phyloP scores from a whole-genome alignment of 2,329 filamentous ascomycete genomes.

The Claviceps sorghi region DNA sequence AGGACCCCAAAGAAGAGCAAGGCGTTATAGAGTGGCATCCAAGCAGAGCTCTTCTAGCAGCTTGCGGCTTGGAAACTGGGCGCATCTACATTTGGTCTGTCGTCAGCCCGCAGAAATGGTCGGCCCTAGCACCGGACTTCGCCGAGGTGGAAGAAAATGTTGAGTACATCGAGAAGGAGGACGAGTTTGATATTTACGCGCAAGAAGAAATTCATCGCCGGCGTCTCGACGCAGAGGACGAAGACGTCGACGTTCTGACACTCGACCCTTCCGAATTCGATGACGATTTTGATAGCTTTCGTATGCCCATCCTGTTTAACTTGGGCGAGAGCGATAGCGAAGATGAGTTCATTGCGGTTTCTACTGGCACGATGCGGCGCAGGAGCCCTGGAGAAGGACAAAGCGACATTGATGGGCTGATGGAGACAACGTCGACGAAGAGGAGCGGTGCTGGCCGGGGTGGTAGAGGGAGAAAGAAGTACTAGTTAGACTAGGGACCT shows the following conservation, averaged over 20 bases:
- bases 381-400: slow-evolving; percentile 65
- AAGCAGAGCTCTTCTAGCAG: slow-evolving; percentile 69
- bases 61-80: slow-evolving; percentile 83
- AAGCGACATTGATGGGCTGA: slow-evolving; percentile 44
- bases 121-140: slow-evolving; percentile 89
- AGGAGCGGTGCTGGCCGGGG: slow-evolving; percentile 23
- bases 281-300: slow-evolving; percentile 51
- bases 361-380: slow-evolving; percentile 69
- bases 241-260: slow-evolving; percentile 80
- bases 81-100: slow-evolving; percentile 95
- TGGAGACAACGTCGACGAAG: slow-evolving; percentile 21
- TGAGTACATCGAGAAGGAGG: slow-evolving; percentile 87
- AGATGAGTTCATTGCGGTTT: slow-evolving; percentile 62
- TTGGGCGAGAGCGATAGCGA: slow-evolving; percentile 90
- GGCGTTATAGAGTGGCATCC: slow-evolving; percentile 98
- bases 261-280: slow-evolving; percentile 52
- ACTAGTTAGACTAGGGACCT: slow-evolving; percentile 1
- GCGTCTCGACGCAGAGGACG: slow-evolving; percentile 79
- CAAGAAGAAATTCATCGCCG: slow-evolving; percentile 89
- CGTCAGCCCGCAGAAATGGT: slow-evolving; percentile 91
- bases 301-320: slow-evolving; percentile 87
- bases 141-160: slow-evolving; percentile 96
- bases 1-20: slow-evolving; percentile 91
- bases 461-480: slow-evolving; percentile 28
- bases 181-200: slow-evolving; percentile 96